Conservation (phyloP, 2,329 filamentous ascomycete species). For the Aspergillus ruber region DNA sequence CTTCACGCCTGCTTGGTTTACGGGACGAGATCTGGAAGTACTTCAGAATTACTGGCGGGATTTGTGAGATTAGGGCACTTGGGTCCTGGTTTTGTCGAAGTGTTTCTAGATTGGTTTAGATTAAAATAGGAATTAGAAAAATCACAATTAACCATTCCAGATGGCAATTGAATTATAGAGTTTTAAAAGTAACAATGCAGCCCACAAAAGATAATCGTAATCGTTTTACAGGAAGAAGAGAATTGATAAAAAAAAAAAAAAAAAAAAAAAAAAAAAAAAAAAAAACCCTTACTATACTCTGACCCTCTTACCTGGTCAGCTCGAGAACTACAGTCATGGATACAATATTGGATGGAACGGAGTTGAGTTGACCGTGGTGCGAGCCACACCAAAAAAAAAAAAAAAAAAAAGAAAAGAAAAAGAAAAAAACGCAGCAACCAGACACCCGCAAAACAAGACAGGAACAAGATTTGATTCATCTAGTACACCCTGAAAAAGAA, state of each 20-base stretch:
- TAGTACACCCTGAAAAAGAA: constrained; percentile 19
- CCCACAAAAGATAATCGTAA: neutral
- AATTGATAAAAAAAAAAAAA: too few species aligned
- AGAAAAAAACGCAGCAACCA: neutral
- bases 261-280: too few species aligned
- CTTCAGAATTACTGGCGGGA: neutral
- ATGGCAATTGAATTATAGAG: neutral
- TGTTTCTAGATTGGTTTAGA: neutral
- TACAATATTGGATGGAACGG: too few species aligned
- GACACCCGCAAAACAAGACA: constrained; percentile 1
- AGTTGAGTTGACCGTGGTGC: too few species aligned
- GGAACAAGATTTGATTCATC: constrained; percentile 16
- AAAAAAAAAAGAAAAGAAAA: too few species aligned
- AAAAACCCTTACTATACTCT: too few species aligned
- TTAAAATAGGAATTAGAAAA: too few species aligned
- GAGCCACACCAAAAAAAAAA: too few species aligned
- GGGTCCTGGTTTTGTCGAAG: too few species aligned
- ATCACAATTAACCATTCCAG: neutral
- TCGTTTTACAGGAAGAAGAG: neutral
- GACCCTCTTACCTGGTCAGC: too few species aligned
- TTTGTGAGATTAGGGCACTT: neutral
- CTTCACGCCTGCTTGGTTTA: neutral
- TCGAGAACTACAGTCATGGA: too few species aligned
- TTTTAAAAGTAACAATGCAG: neutral
- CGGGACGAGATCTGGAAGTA: too few species aligned